Evolutionary conservation across 2,329 filamentous ascomycete species (phyloP), one percentile per base, ranked within the genome.

Genomic region (Myotisia sp.): DNA sequence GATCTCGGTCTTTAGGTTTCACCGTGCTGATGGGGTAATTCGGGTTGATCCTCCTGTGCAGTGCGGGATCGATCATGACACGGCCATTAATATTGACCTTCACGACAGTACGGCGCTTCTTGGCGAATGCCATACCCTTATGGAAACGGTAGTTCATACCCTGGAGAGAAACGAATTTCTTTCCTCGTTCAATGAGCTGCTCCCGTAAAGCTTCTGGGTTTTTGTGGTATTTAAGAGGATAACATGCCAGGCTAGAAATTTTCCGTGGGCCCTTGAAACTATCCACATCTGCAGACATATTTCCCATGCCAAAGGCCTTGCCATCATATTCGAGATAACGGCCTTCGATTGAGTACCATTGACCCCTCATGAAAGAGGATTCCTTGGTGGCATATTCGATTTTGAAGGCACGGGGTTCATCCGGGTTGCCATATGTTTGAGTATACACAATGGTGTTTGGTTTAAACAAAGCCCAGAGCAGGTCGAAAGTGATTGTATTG

Each of bases 381-480:
- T 81, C 75, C 44, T 82, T 81, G 47, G 76, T 75, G 0, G 79
- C 76, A 42, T 76, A 70, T 39, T 87, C 81, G 1, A 87, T 74
- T 52, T 81, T 85, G 67, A 92, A 87, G 6, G 79, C 79, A 10
- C 82, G 72, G 2, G 83, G 80, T 46, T 90, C 76, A 24, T 87
- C 80, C 9, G 67, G 60, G 22, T 73, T 75, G 3, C 79, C 79
- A 42, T 92, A 92, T 0, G 81, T 87, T 0, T 74, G 71, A 0
- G 78, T 74, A 51, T 79, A 87, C 1, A 74, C 78, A 13, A 92
- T 70, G 0, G 81, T 84, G 47, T 84, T 81, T 0, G 85, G 85
- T 49, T 90, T 92, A 69, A 80, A 92, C 3, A 93, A 60, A 0
- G 84, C 83, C 85, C 85, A 92, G 1, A 92, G 63, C 2, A 92